A percentile compares a stretch with the other conserved stretches of the same genome.
These are phyloP conservation scores for Trichoderma sp. DNA, from an alignment of 2,329 filamentous ascomycete genomes.

Conservation along the genomic window DNA sequence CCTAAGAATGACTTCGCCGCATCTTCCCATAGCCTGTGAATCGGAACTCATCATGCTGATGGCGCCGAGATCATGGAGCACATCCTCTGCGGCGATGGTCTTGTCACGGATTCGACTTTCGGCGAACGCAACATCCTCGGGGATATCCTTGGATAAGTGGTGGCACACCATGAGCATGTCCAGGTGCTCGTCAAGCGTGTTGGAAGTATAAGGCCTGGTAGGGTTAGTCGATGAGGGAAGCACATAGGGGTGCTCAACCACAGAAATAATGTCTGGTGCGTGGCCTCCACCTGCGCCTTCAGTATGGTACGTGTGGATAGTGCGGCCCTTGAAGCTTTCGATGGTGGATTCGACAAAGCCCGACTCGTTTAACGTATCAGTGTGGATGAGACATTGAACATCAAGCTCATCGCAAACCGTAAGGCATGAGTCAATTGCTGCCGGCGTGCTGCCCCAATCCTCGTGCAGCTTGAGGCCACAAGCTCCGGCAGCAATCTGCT, in stretches of 20 bases:
- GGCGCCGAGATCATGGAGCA: constrained; percentile 90
- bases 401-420: constrained; percentile 87
- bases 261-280: constrained; percentile 92
- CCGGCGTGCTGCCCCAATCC: constrained; percentile 91
- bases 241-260: constrained; percentile 87
- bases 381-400: constrained; percentile 92
- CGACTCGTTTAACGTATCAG: constrained; percentile 93
- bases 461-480: constrained; percentile 94
- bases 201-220: constrained; percentile 84
- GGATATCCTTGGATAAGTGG: constrained; percentile 88
- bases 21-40: constrained; percentile 95
- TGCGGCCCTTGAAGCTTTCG: constrained; percentile 79
- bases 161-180: constrained; percentile 99
- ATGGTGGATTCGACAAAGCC: constrained; percentile 96
- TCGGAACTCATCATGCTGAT: constrained; percentile 98
- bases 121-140: constrained; percentile 93
- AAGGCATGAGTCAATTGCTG: constrained; percentile 87
- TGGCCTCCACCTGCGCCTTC: constrained; percentile 95
- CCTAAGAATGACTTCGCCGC: constrained; percentile 87
- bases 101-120: constrained; percentile 93
- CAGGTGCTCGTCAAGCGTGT: constrained; percentile 93
- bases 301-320: constrained; percentile 96
- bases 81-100: constrained; percentile 95
- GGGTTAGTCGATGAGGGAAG: constrained; percentile 91
- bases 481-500: constrained; percentile 81